A percentile compares a stretch with the other conserved stretches of the same genome.
phyloP scores from a whole-genome alignment of 1,139 yeast species.

The Magnusiomyces suaveolens region DNA sequence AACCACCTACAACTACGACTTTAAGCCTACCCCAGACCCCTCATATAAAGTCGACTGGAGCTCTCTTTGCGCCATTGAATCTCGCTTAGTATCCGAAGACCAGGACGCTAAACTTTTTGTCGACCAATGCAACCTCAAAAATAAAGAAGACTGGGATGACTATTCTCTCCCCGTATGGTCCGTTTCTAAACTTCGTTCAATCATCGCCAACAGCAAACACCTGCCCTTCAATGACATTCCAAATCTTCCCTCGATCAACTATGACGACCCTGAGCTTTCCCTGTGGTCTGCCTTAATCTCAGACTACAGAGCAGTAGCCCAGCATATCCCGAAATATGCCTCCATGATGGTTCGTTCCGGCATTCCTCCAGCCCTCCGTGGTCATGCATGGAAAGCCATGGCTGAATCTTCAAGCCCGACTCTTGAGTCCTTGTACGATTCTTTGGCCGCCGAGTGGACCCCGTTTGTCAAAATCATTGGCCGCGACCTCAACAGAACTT shows the following conservation, averaged over 20 bases:
- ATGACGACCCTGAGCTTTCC: conserved; percentile 25
- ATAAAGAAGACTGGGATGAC: conserved; percentile 13
- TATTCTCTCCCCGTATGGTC: conserved; percentile 2
- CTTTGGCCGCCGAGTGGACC: conserved; percentile 37
- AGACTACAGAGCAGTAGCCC: conserved; percentile 29
- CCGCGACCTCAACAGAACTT: conserved; percentile 55
- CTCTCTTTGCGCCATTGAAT: conserved; percentile 7
- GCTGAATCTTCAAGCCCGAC: conserved; percentile 29
- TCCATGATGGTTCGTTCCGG: conserved; percentile 31
- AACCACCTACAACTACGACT: no score
- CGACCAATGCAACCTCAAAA: conserved; percentile 8
- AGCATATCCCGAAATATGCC: conserved; percentile 28
- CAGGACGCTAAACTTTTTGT: conserved; percentile 10
- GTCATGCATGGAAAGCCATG: conserved; percentile 33
- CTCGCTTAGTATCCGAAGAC: conserved; percentile 9
- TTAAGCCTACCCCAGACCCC: no score
- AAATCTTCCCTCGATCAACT: conserved; percentile 17
- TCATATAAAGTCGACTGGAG: conserved; percentile 11
- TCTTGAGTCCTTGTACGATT: conserved; percentile 34
- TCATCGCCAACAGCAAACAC: conserved; percentile 7
- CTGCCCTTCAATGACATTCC: conserved; percentile 24
- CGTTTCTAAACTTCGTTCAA: conserved; percentile 7
- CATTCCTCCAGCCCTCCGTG: conserved; percentile 35
- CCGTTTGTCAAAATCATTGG: conserved; percentile 46
- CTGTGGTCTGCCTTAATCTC: conserved; percentile 33